Percentiles rank a stretch among this genome's conserved stretches.
Conservation (phyloP, 805 yeast genomes). For the Pichia pseudocactophila region DNA sequence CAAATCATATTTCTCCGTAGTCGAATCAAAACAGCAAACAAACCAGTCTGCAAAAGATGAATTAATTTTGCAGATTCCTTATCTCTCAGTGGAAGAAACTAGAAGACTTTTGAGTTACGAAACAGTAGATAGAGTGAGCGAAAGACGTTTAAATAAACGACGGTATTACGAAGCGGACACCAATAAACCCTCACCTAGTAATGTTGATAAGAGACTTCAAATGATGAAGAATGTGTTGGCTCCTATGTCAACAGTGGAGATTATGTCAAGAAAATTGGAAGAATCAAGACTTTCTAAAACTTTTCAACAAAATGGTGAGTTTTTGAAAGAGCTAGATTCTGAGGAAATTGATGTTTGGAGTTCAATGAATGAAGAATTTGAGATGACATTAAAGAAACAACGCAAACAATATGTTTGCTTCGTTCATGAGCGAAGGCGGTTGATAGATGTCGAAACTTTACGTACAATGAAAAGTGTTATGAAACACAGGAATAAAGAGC, state of each 20-base stretch:
- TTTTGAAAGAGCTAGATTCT: constrained; percentile 20
- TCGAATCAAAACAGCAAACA: constrained; percentile 8
- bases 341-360: constrained; percentile 28
- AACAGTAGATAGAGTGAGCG: background rate
- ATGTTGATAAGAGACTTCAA: constrained; percentile 19
- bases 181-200: background rate
- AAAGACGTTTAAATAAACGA: background rate
- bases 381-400: constrained; percentile 19
- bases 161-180: background rate
- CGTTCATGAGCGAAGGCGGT: background rate
- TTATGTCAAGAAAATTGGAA: constrained; percentile 16
- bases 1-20: constrained; percentile 20
- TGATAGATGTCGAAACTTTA: constrained; percentile 1
- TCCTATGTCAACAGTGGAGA: constrained; percentile 20
- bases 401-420: constrained; percentile 7
- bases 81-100: constrained; percentile 17
- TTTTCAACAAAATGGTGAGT: constrained; percentile 22
- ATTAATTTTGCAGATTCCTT: constrained; percentile 18
- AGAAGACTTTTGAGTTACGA: constrained; percentile 4
- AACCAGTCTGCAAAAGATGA: constrained; percentile 2
- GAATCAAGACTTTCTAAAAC: constrained; percentile 20
- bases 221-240: constrained; percentile 23
- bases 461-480: background rate
- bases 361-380: constrained; percentile 26
- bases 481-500: background rate